Evolutionary conservation across 768 basidiomycete genomes (phyloP).

Genomic region (Phaeotremella skinneri): DNA sequence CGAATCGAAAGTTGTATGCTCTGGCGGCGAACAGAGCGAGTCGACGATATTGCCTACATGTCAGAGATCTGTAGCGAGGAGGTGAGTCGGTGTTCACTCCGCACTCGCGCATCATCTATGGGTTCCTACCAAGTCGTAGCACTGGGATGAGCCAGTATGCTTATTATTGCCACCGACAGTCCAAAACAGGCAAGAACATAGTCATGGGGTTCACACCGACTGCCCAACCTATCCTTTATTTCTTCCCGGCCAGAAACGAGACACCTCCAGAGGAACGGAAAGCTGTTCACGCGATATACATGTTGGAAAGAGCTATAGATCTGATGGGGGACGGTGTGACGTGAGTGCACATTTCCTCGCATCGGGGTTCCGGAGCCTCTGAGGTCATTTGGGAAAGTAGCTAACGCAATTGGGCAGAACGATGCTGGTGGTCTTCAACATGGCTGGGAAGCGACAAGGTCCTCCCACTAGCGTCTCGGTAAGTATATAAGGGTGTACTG

Average conservation of each 20-base stretch:
- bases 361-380: background rate
- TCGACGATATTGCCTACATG: slow-evolving; percentile 43
- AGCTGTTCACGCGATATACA: slow-evolving; percentile 41
- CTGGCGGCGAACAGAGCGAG: slow-evolving; percentile 41
- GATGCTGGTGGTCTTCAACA: slow-evolving; percentile 41
- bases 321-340: slow-evolving; percentile 44
- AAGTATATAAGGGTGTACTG: too few species aligned
- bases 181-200: slow-evolving; percentile 43
- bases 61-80: slow-evolving; percentile 32
- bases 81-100: slow-evolving; percentile 20
- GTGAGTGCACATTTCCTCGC: slow-evolving; percentile 20
- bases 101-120: background rate
- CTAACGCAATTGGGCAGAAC: slow-evolving; percentile 18
- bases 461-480: slow-evolving; percentile 38
- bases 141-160: background rate
- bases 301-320: slow-evolving; percentile 46
- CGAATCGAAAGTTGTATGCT: slow-evolving; percentile 37
- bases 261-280: slow-evolving; percentile 31
- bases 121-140: background rate
- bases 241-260: slow-evolving; percentile 41
- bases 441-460: slow-evolving; percentile 42
- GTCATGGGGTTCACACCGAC: slow-evolving; percentile 31
- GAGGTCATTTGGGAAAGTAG: background rate
- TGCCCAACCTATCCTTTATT: slow-evolving; percentile 45
- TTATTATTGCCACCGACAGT: slow-evolving; percentile 10